These are phyloP conservation scores for Gaeumannomyces sp. DNA, from an alignment of 2,329 filamentous ascomycete genomes.

Conservation along the genomic window DNA sequence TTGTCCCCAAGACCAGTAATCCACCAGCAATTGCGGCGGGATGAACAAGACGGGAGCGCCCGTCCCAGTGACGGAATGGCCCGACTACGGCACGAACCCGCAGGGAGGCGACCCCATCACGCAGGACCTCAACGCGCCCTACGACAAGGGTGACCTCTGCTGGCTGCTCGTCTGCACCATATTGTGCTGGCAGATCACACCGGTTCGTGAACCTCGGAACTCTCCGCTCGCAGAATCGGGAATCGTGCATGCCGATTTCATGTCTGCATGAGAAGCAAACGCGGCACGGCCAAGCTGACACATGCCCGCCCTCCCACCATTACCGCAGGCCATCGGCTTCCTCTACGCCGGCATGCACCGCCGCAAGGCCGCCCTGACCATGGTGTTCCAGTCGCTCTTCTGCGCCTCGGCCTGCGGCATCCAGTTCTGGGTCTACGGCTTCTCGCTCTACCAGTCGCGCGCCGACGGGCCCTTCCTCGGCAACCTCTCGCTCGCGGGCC, in stretches of 20 bases:
- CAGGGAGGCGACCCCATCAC: slow-evolving; percentile 6
- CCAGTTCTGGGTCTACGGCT: slow-evolving; percentile 59
- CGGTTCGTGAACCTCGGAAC: not conserved
- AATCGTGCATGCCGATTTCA: no score
- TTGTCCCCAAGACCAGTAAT: no score
- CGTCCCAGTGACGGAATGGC: not conserved
- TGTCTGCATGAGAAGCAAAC: no score
- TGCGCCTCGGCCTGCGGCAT: slow-evolving; percentile 49
- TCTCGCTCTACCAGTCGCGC: slow-evolving; percentile 55
- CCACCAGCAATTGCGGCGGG: not conserved
- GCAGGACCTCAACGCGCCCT: slow-evolving; percentile 15
- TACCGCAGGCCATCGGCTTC: slow-evolving; percentile 47
- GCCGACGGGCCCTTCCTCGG: slow-evolving; percentile 58
- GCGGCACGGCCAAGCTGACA: no score
- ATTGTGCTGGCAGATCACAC: not conserved
- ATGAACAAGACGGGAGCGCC: not conserved
- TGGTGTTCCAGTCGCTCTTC: slow-evolving; percentile 58
- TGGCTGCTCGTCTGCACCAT: slow-evolving; percentile 4
- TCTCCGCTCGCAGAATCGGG: not conserved
- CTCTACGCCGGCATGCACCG: slow-evolving; percentile 58
- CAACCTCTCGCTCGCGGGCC: slow-evolving; percentile 53
- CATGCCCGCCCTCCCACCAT: no score
- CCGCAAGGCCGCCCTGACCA: slow-evolving; percentile 53
- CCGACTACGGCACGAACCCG: slow-evolving; percentile 1
- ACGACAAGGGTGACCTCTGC: slow-evolving; percentile 10